Evolutionary conservation across 1,284 basidiomycete genomes (phyloP), one percentile per base, ranked within the genome.

Genomic region (Takashimella koratensis): DNA sequence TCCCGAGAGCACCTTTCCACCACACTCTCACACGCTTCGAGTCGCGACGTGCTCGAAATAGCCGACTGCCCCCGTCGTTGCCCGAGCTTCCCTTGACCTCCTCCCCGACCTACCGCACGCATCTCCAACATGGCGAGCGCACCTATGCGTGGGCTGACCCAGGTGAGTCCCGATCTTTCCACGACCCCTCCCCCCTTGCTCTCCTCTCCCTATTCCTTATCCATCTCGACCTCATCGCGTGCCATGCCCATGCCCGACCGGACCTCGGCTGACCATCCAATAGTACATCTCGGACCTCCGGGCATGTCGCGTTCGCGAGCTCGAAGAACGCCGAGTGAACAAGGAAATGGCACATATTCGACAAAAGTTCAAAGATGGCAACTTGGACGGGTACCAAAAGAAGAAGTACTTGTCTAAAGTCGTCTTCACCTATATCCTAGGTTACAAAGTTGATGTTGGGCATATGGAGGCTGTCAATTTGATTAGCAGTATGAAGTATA

Each of bases 331-430:
- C 78, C 79, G 95, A 53, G 96, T 98, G 67, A 98, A 98, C 79
- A 93, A 96, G 76, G 96, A 99, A 78, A 98, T 99, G 95, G 95
- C 96, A 1, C 97, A 98, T 70, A 98, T 99, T 64, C 83, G 96
- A 52, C 93, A 95, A 80, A 94, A 97, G 78, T 98, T 99, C 82
- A 97, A 97, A 82, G 95, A 98, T 67, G 95, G 94, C 19, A 94
- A 94, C 71, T 78, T 98, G 63, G 94, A 98, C 67, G 95, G 95
- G 25, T 96, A 98, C 77, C 93, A 97, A 79, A 96, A 95, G 83
- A 98, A 98, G 79, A 98, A 98, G 86, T 96, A 79, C 74, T 84
- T 80, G 41, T 64, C 79, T 56, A 98, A 99, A 79, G 95, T 99
- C 66, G 88, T 98, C 58, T 99, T 98, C 80, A 98, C 96, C 19